Conservation (phyloP, 768 basidiomycete genomes). For the Russula olivacea region DNA sequence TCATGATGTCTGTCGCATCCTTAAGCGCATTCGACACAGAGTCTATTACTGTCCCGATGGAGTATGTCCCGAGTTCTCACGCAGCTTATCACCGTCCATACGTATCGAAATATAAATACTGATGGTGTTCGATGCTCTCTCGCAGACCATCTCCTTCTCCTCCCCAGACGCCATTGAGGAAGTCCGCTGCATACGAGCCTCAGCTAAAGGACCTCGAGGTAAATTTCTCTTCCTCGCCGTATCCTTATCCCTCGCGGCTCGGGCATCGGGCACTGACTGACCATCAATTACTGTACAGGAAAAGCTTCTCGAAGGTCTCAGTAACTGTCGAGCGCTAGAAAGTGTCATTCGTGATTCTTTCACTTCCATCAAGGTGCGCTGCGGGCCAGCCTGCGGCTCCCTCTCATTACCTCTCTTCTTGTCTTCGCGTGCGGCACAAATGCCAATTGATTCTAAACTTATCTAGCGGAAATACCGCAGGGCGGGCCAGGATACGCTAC, state of each 20-base stretch:
- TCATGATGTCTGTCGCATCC: not conserved
- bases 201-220: constrained; percentile 27
- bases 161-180: not conserved
- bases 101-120: not conserved
- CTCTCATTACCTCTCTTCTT: too few relatives aligned
- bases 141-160: not conserved
- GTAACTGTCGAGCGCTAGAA: constrained; percentile 71
- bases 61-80: not conserved
- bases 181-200: constrained; percentile 12
- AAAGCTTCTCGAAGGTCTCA: constrained; percentile 61
- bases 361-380: constrained; percentile 53
- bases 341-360: constrained; percentile 61
- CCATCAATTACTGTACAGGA: constrained; percentile 35
- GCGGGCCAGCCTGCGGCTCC: constrained; percentile 4
- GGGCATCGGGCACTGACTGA: not conserved
- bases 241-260: not conserved
- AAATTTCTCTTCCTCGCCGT: not conserved
- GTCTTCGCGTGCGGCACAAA: not conserved
- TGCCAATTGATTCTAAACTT: not conserved
- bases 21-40: constrained; percentile 8
- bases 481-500: constrained; percentile 49
- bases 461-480: constrained; percentile 51
- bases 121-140: not conserved
- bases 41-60: not conserved
- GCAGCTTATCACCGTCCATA: not conserved